Evolutionary conservation across 345 rosid species (phyloP).

Genomic region (Cardamine chenopodiifolia): DNA sequence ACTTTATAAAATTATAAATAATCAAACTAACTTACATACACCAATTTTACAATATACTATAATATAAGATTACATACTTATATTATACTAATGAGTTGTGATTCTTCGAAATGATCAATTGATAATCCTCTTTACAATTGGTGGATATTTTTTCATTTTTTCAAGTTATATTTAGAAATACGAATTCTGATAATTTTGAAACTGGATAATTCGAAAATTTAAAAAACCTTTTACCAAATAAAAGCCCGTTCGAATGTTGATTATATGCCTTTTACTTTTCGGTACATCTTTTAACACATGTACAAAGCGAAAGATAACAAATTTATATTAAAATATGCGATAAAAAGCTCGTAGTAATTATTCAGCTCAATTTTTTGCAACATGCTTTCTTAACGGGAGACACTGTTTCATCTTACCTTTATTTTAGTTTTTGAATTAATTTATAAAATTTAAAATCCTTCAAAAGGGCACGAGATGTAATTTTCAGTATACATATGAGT

Average conservation of each 20-base stretch:
- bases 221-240: conserved; percentile 23
- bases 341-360: conserved; percentile 35
- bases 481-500: background rate
- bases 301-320: conserved; percentile 42
- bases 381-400: conserved; percentile 46
- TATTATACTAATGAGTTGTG: background rate
- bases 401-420: conserved; percentile 39
- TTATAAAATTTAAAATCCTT: background rate
- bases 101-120: conserved; percentile 4
- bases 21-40: background rate
- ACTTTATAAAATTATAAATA: background rate
- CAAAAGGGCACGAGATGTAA: background rate
- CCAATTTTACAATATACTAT: no score
- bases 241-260: conserved; percentile 31
- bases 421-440: background rate
- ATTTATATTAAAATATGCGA: conserved; percentile 20
- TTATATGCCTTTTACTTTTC: conserved; percentile 43
- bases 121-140: background rate
- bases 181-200: conserved; percentile 9
- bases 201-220: conserved; percentile 14
- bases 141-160: background rate
- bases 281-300: conserved; percentile 48
- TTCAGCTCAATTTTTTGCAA: conserved; percentile 39
- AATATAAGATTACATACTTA: background rate
- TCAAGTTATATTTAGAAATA: background rate